phyloP scores from a whole-genome alignment of 169 alveolate species.

The Toxoplasma gondii region DNA sequence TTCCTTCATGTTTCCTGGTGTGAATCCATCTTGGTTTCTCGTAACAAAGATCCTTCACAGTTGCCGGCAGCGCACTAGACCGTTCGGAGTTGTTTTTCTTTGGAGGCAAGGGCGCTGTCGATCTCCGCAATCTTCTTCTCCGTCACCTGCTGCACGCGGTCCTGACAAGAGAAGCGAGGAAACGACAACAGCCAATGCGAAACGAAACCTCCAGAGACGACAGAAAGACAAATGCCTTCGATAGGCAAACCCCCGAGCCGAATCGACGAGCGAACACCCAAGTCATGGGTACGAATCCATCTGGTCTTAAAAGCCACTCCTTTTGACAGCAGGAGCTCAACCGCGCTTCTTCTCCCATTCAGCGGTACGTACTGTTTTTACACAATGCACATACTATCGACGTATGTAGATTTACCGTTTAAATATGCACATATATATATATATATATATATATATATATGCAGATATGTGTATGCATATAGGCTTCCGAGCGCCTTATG shows the following conservation, averaged over 20 bases:
- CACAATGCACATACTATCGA: no score
- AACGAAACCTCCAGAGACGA: neutral
- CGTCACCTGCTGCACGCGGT: neutral
- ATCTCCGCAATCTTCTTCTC: constrained; percentile 6
- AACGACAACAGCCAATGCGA: neutral
- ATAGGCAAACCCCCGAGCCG: neutral
- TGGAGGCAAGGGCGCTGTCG: neutral
- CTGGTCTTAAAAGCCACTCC: no score
- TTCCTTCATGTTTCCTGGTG: no score
- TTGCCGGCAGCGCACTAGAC: neutral
- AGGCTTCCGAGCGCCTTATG: no score
- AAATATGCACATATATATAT: neutral
- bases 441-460: neutral
- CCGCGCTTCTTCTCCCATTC: no score
- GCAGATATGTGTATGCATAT: neutral
- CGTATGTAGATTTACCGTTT: neutral
- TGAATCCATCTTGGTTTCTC: no score
- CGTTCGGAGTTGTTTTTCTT: neutral
- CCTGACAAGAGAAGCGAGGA: neutral
- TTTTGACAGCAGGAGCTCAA: no score
- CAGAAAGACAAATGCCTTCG: neutral
- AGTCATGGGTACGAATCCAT: no score
- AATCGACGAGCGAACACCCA: no score
- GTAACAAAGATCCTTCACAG: neutral
- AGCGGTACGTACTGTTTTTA: no score